A percentile compares a stretch with the other conserved stretches of the same genome.
phyloP scores from a whole-genome alignment of 257 asterid genomes.

The Verbena officinalis region DNA sequence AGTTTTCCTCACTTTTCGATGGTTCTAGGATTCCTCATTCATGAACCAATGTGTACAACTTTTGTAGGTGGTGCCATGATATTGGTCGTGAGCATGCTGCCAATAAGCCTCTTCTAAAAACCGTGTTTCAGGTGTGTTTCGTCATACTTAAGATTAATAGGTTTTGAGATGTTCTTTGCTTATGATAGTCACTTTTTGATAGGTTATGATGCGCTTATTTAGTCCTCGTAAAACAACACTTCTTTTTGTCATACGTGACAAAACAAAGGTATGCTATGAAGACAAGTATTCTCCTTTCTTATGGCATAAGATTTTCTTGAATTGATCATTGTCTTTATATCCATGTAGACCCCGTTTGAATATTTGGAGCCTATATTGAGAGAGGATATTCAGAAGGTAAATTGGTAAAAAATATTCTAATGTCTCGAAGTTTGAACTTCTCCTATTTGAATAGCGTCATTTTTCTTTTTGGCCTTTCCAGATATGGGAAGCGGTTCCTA shows the following conservation, averaged over 20 bases:
- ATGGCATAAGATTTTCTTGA: slow-evolving; percentile 10
- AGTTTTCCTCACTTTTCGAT: slow-evolving; percentile 30
- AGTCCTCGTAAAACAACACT: slow-evolving; percentile 57
- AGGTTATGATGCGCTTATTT: slow-evolving; percentile 64
- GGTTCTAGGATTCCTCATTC: slow-evolving; percentile 14
- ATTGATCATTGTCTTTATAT: slow-evolving; percentile 12
- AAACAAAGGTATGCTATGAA: slow-evolving; percentile 48
- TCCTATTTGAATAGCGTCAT: slow-evolving; percentile 1
- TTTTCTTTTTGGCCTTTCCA: slow-evolving; percentile 21
- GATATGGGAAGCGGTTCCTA: slow-evolving; percentile 92
- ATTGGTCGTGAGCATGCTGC: slow-evolving; percentile 94
- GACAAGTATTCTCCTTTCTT: slow-evolving; percentile 18
- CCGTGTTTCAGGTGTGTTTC: slow-evolving; percentile 75
- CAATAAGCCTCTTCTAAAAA: slow-evolving; percentile 83
- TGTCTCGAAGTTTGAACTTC: background rate
- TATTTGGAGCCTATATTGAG: slow-evolving; percentile 62
- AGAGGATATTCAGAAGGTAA: slow-evolving; percentile 90
- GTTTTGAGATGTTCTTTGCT: background rate
- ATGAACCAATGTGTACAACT: background rate
- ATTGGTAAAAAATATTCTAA: slow-evolving; percentile 7
- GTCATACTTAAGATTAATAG: background rate
- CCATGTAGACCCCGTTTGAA: slow-evolving; percentile 67
- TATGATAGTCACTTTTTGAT: slow-evolving; percentile 17
- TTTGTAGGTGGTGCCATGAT: slow-evolving; percentile 90
- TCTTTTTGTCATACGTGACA: slow-evolving; percentile 60